Conservation (phyloP, 495 filamentous ascomycete species). For the Penicillium soppii region DNA sequence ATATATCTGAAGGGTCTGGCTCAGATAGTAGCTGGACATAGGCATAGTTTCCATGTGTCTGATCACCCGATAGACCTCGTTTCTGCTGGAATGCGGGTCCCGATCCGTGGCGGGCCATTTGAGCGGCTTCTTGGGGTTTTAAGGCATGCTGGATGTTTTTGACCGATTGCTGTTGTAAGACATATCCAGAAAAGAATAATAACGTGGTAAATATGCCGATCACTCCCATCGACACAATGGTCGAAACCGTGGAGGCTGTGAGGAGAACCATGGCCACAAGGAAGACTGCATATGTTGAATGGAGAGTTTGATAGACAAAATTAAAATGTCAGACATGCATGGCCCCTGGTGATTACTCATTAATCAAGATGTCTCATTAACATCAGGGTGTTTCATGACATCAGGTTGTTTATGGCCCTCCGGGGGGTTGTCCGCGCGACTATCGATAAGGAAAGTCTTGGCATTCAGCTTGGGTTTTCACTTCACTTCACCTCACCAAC, state of each 20-base stretch:
- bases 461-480: slow-evolving; percentile 18
- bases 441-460: slow-evolving; percentile 44
- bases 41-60: slow-evolving; percentile 35
- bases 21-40: slow-evolving; percentile 45
- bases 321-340: slow-evolving; percentile 21
- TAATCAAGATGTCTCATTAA: slow-evolving; percentile 6
- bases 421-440: slow-evolving; percentile 44
- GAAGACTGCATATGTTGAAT: slow-evolving; percentile 14
- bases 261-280: slow-evolving; percentile 43
- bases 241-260: slow-evolving; percentile 44
- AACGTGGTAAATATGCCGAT: slow-evolving; percentile 61
- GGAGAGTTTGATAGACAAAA: slow-evolving; percentile 8
- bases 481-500: slow-evolving; percentile 1
- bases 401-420: slow-evolving; percentile 31
- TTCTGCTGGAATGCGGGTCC: slow-evolving; percentile 29
- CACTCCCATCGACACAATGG: slow-evolving; percentile 44
- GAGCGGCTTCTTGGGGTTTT: slow-evolving; percentile 34
- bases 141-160: slow-evolving; percentile 60
- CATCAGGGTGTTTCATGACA: slow-evolving; percentile 27
- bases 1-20: slow-evolving; percentile 48
- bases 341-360: background rate
- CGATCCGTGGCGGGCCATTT: slow-evolving; percentile 12
- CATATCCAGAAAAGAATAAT: slow-evolving; percentile 69
- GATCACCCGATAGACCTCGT: slow-evolving; percentile 20
- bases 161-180: slow-evolving; percentile 69